Percentiles rank a stretch among this genome's conserved stretches.
These are phyloP conservation scores for Saccharomycopsis javanensis DNA, from an alignment of 805 yeast genomes.

Conservation along the genomic window DNA sequence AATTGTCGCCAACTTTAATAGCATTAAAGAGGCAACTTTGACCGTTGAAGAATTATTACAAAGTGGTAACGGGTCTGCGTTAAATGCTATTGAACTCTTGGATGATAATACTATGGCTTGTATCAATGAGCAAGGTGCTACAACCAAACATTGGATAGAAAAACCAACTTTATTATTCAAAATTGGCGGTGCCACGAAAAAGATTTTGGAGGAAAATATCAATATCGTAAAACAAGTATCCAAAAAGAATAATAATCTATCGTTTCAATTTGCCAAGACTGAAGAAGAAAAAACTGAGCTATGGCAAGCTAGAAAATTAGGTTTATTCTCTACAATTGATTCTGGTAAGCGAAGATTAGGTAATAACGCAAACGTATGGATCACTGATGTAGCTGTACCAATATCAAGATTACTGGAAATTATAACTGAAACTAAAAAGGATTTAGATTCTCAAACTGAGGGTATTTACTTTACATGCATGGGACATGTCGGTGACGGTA, in stretches of 20 bases:
- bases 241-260: constrained; percentile 40
- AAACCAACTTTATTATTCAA: constrained; percentile 57
- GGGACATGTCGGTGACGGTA: constrained; percentile 83
- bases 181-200: constrained; percentile 42
- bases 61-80: constrained; percentile 54
- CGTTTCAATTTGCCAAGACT: constrained; percentile 54
- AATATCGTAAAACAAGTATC: constrained; percentile 42
- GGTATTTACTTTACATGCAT: constrained; percentile 45
- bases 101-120: constrained; percentile 66
- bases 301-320: constrained; percentile 71
- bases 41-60: constrained; percentile 55
- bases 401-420: constrained; percentile 56
- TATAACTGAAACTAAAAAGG: constrained; percentile 51
- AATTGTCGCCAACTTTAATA: constrained; percentile 58
- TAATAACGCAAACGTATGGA: constrained; percentile 48
- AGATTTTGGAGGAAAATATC: constrained; percentile 31
- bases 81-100: constrained; percentile 68
- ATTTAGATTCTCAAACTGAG: constrained; percentile 36
- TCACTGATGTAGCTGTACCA: constrained; percentile 82
- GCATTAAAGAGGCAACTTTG: constrained; percentile 59
- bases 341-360: constrained; percentile 43
- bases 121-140: constrained; percentile 46
- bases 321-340: constrained; percentile 55
- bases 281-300: constrained; percentile 56
- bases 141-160: constrained; percentile 44